A percentile compares a stretch with the other conserved stretches of the same genome.
These are phyloP conservation scores for Begonia loranthoides DNA, from an alignment of 306 rosid genomes.

Conservation along the genomic window DNA sequence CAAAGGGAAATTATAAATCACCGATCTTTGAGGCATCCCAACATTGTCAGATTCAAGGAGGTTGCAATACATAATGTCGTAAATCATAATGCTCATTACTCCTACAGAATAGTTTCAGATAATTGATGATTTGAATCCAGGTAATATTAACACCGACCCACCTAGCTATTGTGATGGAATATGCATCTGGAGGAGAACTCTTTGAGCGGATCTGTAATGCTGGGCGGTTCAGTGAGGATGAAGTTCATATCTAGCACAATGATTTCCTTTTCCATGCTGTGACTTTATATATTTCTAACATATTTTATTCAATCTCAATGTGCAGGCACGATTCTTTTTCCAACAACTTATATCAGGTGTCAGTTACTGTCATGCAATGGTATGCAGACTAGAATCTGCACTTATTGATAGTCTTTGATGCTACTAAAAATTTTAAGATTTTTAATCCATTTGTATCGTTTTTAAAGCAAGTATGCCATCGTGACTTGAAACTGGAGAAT, in stretches of 20 bases:
- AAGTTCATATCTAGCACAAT: slow-evolving; percentile 31
- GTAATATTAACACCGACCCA: slow-evolving; percentile 82
- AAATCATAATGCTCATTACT: slow-evolving; percentile 2
- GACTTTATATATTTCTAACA: slow-evolving; percentile 13
- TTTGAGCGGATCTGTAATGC: slow-evolving; percentile 97
- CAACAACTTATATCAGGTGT: slow-evolving; percentile 96
- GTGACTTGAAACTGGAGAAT: slow-evolving; percentile 91
- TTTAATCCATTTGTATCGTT: slow-evolving; percentile 12
- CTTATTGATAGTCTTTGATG: too few relatives aligned
- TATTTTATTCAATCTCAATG: not conserved
- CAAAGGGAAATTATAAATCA: slow-evolving; percentile 92
- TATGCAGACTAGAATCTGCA: slow-evolving; percentile 6
- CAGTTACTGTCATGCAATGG: slow-evolving; percentile 94
- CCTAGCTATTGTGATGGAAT: slow-evolving; percentile 89
- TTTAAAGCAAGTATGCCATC: slow-evolving; percentile 88
- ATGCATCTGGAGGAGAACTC: slow-evolving; percentile 94
- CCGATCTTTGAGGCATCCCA: slow-evolving; percentile 89
- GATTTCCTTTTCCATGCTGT: slow-evolving; percentile 9
- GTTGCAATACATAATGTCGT: slow-evolving; percentile 24
- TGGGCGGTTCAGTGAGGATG: slow-evolving; percentile 94
- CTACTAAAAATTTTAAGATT: slow-evolving; percentile 1
- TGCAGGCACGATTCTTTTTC: slow-evolving; percentile 94
- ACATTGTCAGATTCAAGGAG: slow-evolving; percentile 93
- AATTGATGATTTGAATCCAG: slow-evolving; percentile 26
- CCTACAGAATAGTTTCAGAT: slow-evolving; percentile 4